These are phyloP conservation scores for Trichomonas gallinae DNA, from an alignment of 208 protist species.

Conservation along the genomic window DNA sequence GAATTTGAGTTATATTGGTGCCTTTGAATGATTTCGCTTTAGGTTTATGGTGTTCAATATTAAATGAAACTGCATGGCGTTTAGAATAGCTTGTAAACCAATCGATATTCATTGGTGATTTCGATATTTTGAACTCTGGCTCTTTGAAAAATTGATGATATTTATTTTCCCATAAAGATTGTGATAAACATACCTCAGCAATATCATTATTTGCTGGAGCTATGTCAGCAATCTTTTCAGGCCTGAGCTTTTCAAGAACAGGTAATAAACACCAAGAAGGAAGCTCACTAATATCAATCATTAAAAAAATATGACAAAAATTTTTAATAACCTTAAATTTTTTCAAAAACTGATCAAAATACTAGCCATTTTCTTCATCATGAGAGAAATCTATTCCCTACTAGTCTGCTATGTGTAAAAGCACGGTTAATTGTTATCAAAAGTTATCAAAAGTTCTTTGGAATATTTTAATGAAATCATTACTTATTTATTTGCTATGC, in stretches of 20 bases:
- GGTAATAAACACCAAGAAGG: background rate
- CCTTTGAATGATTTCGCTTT: background rate
- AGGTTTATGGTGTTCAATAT: background rate
- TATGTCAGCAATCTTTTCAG: background rate
- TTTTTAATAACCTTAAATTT: background rate
- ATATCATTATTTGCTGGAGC: background rate
- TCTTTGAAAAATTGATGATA: background rate
- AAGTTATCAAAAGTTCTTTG: too few species aligned
- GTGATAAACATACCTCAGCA: background rate
- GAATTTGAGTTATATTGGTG: background rate
- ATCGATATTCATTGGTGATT: background rate
- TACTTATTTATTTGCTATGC: too few species aligned
- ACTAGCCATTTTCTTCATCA: too few species aligned
- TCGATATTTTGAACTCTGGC: background rate
- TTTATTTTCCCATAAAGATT: background rate
- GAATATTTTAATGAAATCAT: too few species aligned
- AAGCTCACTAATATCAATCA: background rate
- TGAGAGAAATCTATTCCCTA: too few species aligned
- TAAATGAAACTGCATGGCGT: background rate
- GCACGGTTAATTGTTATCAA: too few species aligned
- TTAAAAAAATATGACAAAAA: background rate
- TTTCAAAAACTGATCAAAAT: too few species aligned
- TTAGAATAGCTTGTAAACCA: background rate
- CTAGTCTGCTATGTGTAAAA: too few species aligned
- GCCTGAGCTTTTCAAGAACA: background rate